Evolutionary conservation across 306 rosid species (phyloP).

Genomic region (Pterocarpus santalinus): DNA sequence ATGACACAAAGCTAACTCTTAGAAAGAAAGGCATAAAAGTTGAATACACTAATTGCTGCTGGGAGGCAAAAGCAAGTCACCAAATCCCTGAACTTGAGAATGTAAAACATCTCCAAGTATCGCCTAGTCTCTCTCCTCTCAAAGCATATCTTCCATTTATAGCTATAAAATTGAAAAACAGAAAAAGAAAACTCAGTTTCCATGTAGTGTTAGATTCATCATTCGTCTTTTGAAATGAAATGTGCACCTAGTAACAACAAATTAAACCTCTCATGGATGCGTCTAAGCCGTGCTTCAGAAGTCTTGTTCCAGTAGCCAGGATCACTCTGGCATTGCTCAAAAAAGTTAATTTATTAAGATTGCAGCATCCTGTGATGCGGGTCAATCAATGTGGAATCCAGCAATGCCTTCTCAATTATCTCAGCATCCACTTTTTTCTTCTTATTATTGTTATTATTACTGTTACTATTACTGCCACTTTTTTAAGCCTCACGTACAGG

Average conservation of each 20-base stretch:
- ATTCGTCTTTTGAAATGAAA: background rate
- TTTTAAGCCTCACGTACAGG: too few species aligned
- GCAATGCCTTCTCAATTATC: conserved; percentile 78
- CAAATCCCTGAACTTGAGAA: conserved; percentile 75
- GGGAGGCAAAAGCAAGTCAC: conserved; percentile 49
- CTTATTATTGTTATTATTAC: too few species aligned
- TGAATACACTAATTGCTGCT: background rate
- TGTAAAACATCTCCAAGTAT: conserved; percentile 86
- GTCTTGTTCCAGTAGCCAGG: conserved; percentile 66
- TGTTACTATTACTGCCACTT: too few species aligned
- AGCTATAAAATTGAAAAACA: conserved; percentile 47
- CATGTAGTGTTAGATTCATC: background rate
- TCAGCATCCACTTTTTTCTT: conserved; percentile 48
- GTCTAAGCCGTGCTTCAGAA: conserved; percentile 68
- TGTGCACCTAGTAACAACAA: background rate
- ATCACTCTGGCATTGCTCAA: conserved; percentile 61
- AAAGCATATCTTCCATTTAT: conserved; percentile 81
- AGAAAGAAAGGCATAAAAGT: background rate
- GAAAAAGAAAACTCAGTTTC: background rate
- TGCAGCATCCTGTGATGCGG: conserved; percentile 71
- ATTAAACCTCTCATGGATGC: conserved; percentile 68
- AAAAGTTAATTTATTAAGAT: conserved; percentile 57
- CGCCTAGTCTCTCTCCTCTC: conserved; percentile 76
- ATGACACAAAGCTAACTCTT: background rate
- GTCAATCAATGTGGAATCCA: conserved; percentile 70